A percentile compares a stretch with the other conserved stretches of the same genome.
Evolutionary conservation across 1,139 yeast species (phyloP).

Genomic region (Geotrichum klebahnii): DNA sequence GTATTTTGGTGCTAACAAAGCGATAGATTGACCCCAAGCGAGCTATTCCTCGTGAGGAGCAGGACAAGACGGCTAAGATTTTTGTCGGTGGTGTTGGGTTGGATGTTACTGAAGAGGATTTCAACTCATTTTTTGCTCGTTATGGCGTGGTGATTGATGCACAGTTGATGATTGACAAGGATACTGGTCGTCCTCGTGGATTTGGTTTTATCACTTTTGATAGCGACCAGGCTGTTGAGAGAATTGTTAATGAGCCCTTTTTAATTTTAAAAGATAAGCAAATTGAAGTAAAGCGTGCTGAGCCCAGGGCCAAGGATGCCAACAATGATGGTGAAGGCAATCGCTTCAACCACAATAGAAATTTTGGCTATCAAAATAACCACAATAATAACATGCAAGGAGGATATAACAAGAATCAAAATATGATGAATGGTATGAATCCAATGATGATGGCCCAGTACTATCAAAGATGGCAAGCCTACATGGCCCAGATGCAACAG

Average conservation of each 20-base stretch:
- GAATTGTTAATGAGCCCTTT: constrained; percentile 78
- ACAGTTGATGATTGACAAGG: constrained; percentile 95
- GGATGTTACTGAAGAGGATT: constrained; percentile 89
- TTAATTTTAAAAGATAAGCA: constrained; percentile 82
- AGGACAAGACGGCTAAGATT: constrained; percentile 93
- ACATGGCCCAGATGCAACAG: constrained; percentile 43
- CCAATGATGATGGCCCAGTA: constrained; percentile 87
- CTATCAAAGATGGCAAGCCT: constrained; percentile 81
- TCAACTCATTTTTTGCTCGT: constrained; percentile 79
- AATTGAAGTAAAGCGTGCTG: constrained; percentile 97
- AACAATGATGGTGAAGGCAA: constrained; percentile 26
- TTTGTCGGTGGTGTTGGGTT: constrained; percentile 98
- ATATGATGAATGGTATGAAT: constrained; percentile 48
- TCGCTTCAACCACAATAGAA: constrained; percentile 26
- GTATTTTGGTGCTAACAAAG: neutral
- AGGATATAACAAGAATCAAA: constrained; percentile 21
- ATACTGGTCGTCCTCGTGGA: constrained; percentile 96
- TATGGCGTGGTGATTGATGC: constrained; percentile 95
- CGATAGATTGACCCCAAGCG: constrained; percentile 82
- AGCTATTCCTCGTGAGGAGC: constrained; percentile 97
- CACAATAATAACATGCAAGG: constrained; percentile 14
- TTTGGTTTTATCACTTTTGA: constrained; percentile 97
- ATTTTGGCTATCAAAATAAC: constrained; percentile 22
- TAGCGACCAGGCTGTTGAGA: constrained; percentile 91
- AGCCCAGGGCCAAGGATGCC: constrained; percentile 54